A percentile compares a stretch with the other conserved stretches of the same genome.
Evolutionary conservation across 2,329 filamentous ascomycete species (phyloP).

Genomic region (Epichloe bromicola): DNA sequence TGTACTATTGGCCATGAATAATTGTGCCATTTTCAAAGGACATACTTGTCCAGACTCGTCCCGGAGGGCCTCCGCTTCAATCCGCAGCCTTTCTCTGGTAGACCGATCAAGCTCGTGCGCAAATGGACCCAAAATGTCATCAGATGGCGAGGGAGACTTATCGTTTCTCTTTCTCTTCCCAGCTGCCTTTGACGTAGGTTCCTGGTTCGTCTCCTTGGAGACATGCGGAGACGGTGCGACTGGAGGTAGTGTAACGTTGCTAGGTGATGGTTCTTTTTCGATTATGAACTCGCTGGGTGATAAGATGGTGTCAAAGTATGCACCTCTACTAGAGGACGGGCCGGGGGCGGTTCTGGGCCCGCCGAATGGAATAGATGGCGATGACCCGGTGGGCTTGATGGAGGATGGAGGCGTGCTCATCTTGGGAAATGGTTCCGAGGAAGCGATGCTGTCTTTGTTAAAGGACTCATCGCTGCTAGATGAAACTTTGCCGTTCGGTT

Average conservation of each 20-base stretch:
- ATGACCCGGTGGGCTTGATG: no score
- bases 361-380: neutral
- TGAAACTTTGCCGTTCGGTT: neutral
- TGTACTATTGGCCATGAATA: constrained; percentile 10
- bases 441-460: neutral
- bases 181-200: neutral
- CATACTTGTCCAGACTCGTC: constrained; percentile 8
- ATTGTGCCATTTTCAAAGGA: constrained; percentile 10
- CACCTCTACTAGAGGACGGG: no score
- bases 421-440: neutral
- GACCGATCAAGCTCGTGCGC: neutral
- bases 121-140: constrained; percentile 1
- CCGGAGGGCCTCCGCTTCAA: constrained; percentile 2
- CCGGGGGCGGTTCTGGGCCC: neutral
- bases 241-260: no score
- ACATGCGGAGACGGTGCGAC: neutral
- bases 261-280: neutral
- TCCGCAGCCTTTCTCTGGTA: neutral
- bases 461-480: neutral
- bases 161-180: neutral
- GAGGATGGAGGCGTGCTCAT: neutral
- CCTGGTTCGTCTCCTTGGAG: neutral
- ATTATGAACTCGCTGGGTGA: neutral
- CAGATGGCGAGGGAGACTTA: neutral
- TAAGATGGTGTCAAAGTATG: neutral